A percentile compares a stretch with the other conserved stretches of the same genome.
Conservation (phyloP, 129 eudicot species). For the Lonicera japonica region DNA sequence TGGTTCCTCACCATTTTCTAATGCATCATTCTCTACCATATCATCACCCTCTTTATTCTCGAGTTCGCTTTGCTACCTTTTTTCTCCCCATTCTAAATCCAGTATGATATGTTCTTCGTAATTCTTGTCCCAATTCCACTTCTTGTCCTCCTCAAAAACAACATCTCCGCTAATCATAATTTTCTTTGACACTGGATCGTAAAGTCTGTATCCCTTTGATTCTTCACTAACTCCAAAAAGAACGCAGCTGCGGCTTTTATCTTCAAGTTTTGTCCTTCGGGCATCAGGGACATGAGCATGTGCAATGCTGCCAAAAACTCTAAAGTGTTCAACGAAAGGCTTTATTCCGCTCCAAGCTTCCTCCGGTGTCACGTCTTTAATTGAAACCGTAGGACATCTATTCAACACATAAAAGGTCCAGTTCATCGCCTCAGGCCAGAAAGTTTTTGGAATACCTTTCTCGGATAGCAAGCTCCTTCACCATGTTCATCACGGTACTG, state of each 20-base stretch:
- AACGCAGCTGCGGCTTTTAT: too few relatives aligned
- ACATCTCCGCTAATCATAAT: constrained; percentile 1
- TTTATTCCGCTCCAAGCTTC: too few relatives aligned
- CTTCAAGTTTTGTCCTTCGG: not conserved
- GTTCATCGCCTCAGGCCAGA: constrained; percentile 3
- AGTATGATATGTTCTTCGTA: not conserved
- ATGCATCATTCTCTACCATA: not conserved
- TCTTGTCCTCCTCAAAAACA: not conserved
- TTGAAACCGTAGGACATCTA: not conserved
- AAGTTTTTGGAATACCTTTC: too few relatives aligned
- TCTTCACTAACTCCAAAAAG: not conserved
- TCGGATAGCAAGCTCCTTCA: too few relatives aligned
- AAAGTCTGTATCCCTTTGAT: not conserved
- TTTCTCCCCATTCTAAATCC: not conserved
- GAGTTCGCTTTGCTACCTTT: not conserved
- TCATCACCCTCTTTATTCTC: not conserved
- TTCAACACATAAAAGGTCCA: not conserved
- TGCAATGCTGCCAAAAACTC: not conserved
- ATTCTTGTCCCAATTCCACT: constrained; percentile 1
- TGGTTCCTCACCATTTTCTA: not conserved
- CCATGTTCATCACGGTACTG: too few relatives aligned
- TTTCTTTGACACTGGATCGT: not conserved
- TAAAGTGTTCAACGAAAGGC: not conserved
- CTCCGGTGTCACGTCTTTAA: not conserved
- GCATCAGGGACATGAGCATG: not conserved